Evolutionary conservation across 306 rosid species (phyloP).

Genomic region (Corylus americana): DNA sequence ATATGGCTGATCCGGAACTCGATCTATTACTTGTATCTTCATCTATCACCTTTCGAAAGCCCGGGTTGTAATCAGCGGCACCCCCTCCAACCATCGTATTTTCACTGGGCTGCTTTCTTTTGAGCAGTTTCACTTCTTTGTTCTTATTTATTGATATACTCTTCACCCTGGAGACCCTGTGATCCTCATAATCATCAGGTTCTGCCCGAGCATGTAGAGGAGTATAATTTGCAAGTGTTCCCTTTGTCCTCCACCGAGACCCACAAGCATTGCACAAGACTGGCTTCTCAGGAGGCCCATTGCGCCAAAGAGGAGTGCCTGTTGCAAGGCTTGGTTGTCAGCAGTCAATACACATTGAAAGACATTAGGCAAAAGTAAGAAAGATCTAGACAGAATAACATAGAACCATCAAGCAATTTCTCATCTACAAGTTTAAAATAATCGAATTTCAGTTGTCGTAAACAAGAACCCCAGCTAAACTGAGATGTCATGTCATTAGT

Average conservation of each 20-base stretch:
- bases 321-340: conserved; percentile 47
- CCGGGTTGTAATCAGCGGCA: conserved; percentile 57
- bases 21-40: conserved; percentile 92
- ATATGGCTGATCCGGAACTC: conserved; percentile 94
- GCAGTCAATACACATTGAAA: conserved; percentile 26
- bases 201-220: conserved; percentile 96
- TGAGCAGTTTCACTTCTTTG: conserved; percentile 71
- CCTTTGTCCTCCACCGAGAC: conserved; percentile 99
- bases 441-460: conserved; percentile 24
- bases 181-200: conserved; percentile 79
- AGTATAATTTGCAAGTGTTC: conserved; percentile 93
- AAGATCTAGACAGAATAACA: conserved; percentile 19
- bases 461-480: background rate
- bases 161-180: conserved; percentile 65
- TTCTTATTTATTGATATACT: conserved; percentile 66
- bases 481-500: background rate
- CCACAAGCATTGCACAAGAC: conserved; percentile 99
- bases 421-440: conserved; percentile 15
- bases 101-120: conserved; percentile 66
- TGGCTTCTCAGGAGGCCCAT: conserved; percentile 98
- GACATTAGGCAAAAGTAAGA: conserved; percentile 12
- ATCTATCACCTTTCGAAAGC: conserved; percentile 59
- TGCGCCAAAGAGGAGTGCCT: conserved; percentile 99
- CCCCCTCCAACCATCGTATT: conserved; percentile 45
- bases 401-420: conserved; percentile 21